Base-by-base conservation (phyloP, 495 filamentous ascomycete species). In the Lasiosphaeris hirsuta region DNA sequence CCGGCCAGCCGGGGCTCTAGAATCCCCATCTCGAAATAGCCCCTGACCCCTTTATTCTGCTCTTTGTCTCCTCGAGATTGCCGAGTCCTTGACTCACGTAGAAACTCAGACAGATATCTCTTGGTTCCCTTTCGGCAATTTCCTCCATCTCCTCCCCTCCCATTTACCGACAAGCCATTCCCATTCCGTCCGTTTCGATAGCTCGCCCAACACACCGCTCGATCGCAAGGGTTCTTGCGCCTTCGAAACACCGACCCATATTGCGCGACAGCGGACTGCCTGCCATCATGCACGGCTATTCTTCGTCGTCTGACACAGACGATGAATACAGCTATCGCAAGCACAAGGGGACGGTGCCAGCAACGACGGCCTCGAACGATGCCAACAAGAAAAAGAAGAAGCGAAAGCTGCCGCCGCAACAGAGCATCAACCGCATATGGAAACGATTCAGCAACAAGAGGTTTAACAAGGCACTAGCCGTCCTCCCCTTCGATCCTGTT, bases 361-460 rank as follows among this genome's bases (percentile, higher is more conserved):
- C 47, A 1, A 30, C 67, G 9, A 46, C 58, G 11, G 62, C 14
- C 23, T 19, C 58, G 35, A 67, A 57, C 56, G 68, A 67, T 49
- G 57, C 63, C 9, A 70, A 67, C 43, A 78, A 78, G 67, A 78
- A 78, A 66, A 78, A 78, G 54, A 84, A 82, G 59, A 73, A 80
- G 64, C 80, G 75, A 56, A 81, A 75, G 57, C 79, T 86, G 42
- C 72, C 88, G 9, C 90, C 90, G 4, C 90, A 96, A 72, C 80
- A 86, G 63, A 80, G 74, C 40, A 82, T 95, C 58, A 85, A 89
- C 66, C 82, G 84, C 54, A 92, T 93, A 69, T 96, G 90, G 90
- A 77, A 84, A 57, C 84, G 82, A 19, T 94, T 94, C 70, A 85
- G 79, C 54, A 83, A 81, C 51, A 89, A 86, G 59, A 70, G 73